A percentile compares a stretch with the other conserved stretches of the same genome.
Conservation (phyloP, 2,329 filamentous ascomycete genomes). For the Xylariaceae sp. region DNA sequence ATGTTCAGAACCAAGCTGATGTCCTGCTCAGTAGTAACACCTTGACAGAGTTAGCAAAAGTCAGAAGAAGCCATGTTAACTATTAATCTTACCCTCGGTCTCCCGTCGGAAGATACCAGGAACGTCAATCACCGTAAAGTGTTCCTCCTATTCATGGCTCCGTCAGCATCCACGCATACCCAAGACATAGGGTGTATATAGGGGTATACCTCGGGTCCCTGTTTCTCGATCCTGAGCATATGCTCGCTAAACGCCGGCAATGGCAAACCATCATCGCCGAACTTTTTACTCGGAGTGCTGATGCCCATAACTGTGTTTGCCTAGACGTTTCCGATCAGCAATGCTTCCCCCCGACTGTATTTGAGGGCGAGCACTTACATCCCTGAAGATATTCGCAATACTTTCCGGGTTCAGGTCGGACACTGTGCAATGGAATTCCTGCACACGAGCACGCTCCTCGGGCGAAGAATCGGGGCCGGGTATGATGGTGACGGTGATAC, state of each 20-base stretch:
- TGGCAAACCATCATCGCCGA: not conserved
- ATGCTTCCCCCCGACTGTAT: not conserved
- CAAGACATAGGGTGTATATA: not conserved
- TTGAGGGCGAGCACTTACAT: conserved; percentile 29
- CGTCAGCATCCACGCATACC: not conserved
- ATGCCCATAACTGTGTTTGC: conserved; percentile 44
- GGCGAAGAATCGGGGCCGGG: conserved; percentile 25
- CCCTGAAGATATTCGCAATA: conserved; percentile 37
- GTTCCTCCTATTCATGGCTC: conserved; percentile 32
- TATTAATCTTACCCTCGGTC: conserved; percentile 30
- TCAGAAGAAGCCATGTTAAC: not conserved
- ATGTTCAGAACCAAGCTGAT: conserved; percentile 43
- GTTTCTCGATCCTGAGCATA: conserved; percentile 41
- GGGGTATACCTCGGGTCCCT: conserved; percentile 37
- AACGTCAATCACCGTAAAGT: conserved; percentile 51
- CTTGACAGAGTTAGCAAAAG: conserved; percentile 17
- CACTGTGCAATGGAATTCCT: conserved; percentile 28
- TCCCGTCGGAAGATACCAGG: conserved; percentile 47
- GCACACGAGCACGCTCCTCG: conserved; percentile 23
- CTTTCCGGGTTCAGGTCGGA: conserved; percentile 26
- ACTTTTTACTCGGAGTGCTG: conserved; percentile 19
- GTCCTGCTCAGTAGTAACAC: conserved; percentile 41
- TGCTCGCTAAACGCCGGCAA: conserved; percentile 42
- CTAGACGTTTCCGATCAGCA: conserved; percentile 22
- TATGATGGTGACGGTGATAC: conserved; percentile 41